Conservation (phyloP, 2,329 filamentous ascomycete genomes). For the Penicillium hesseltinei region DNA sequence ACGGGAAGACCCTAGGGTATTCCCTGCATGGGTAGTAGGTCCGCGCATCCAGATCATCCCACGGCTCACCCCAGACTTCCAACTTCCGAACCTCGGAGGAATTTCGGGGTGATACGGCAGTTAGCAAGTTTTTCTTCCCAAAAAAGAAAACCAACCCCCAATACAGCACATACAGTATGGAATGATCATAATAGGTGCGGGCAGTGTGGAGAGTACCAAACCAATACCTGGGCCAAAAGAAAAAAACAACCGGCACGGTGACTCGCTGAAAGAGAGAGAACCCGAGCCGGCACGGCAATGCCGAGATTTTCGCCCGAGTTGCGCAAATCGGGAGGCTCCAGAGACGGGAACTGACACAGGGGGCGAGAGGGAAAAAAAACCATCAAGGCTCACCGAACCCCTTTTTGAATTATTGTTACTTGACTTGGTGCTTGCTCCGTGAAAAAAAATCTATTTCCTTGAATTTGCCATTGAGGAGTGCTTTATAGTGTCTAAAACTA, state of each 20-base stretch:
- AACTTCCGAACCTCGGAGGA: slow-evolving; percentile 19
- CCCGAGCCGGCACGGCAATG: slow-evolving; percentile 22
- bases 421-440: slow-evolving; percentile 18
- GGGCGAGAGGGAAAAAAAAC: background rate
- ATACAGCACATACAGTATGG: background rate
- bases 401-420: slow-evolving; percentile 13
- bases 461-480: background rate
- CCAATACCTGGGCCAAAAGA: background rate
- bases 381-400: slow-evolving; percentile 16
- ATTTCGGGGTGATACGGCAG: slow-evolving; percentile 9
- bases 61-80: slow-evolving; percentile 10
- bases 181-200: background rate
- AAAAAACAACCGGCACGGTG: background rate
- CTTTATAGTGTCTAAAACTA: background rate
- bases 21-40: slow-evolving; percentile 4
- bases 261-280: background rate
- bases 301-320: slow-evolving; percentile 20
- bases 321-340: slow-evolving; percentile 18
- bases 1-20: background rate
- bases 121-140: background rate
- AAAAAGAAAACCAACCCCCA: background rate
- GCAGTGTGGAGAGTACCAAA: background rate
- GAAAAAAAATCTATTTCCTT: slow-evolving; percentile 14
- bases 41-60: background rate
- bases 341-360: slow-evolving; percentile 19